Evolutionary conservation across 768 basidiomycete genomes (phyloP), one percentile per base, ranked within the genome.

Genomic region (Psilocybe subaeruginosa): DNA sequence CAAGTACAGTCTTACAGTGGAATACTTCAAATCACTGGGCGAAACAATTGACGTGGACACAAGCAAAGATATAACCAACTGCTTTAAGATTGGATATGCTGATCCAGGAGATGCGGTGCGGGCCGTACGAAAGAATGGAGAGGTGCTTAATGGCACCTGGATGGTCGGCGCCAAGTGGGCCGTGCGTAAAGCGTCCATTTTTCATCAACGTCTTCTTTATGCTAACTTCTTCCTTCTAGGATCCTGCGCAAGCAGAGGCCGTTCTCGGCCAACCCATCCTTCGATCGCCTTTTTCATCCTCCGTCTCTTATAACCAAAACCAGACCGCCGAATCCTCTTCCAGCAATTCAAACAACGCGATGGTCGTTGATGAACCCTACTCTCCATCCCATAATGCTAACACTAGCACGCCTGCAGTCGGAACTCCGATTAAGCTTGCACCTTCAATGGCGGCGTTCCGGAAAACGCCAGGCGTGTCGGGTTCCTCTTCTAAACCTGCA

Each of bases 101-200:
- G 85, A 90, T 62, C 76, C 85, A 7, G 87, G 84, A 23, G 91
- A 93, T 59, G 93, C 93, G 0, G 73, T 91, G 63, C 80, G 93
- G 9, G 92, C 93, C 2, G 85, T 93, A 14, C 78, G 91, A 53
- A 90, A 90, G 74, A 95, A 89, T 65, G 94, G 94, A 2, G 93
- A 95, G 53, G 75, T 95, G 1, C 70, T 95, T 19, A 76, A 82
- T 9, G 90, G 90, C 3, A 82, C 80, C 51, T 92, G 85, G 81
- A 95, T 95, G 93, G 77, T 95, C 37, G 94, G 93, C 11, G 87
- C 85, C 45, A 93, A 93, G 72, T 92, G 89, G 88, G 90, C 90
- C 29, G 93, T 93, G 70, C 62, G 91, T 64, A 43, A 39, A 30
- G 35, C 41, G 66, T 54, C 58, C 60, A 49, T 49, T 43, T 41